These are phyloP conservation scores for Chara braunii DNA, from an alignment of 139 green algal species.

Conservation along the genomic window DNA sequence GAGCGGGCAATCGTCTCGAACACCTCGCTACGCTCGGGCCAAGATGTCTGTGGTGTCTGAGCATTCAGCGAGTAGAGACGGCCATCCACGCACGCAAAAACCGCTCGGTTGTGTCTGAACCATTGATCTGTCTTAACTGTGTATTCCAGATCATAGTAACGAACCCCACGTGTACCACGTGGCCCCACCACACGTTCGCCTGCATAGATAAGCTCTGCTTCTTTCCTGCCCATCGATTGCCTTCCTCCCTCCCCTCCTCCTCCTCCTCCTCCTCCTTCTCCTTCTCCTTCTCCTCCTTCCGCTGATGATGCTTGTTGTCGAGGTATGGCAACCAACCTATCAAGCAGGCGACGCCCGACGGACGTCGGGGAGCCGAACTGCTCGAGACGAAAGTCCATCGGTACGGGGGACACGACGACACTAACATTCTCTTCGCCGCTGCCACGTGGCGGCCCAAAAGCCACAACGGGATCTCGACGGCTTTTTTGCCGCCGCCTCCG, in stretches of 20 bases:
- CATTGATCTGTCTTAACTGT: slow-evolving; percentile 56
- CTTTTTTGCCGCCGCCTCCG: not conserved
- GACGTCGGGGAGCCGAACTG: too few species aligned
- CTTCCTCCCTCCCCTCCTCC: too few species aligned
- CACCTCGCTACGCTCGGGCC: too few species aligned
- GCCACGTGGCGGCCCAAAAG: slow-evolving; percentile 73
- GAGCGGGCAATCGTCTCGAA: too few species aligned
- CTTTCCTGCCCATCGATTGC: slow-evolving; percentile 31
- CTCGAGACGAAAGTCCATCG: too few species aligned
- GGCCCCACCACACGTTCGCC: slow-evolving; percentile 6
- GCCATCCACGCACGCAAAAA: slow-evolving; percentile 50
- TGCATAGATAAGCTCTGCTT: slow-evolving; percentile 51
- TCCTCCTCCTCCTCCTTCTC: too few species aligned
- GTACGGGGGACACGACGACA: slow-evolving; percentile 76
- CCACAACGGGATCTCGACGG: slow-evolving; percentile 55
- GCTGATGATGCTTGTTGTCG: slow-evolving; percentile 54
- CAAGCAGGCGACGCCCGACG: slow-evolving; percentile 28
- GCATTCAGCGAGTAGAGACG: slow-evolving; percentile 24
- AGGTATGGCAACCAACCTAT: slow-evolving; percentile 49
- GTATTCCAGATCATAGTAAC: slow-evolving; percentile 76
- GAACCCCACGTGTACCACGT: slow-evolving; percentile 7
- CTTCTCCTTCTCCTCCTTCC: slow-evolving; percentile 32
- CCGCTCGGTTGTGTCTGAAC: slow-evolving; percentile 73
- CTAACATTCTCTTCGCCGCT: slow-evolving; percentile 83
- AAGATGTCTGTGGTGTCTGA: too few species aligned